Conservation (phyloP, 805 yeast genomes). For the Wickerhamiella galacta region DNA sequence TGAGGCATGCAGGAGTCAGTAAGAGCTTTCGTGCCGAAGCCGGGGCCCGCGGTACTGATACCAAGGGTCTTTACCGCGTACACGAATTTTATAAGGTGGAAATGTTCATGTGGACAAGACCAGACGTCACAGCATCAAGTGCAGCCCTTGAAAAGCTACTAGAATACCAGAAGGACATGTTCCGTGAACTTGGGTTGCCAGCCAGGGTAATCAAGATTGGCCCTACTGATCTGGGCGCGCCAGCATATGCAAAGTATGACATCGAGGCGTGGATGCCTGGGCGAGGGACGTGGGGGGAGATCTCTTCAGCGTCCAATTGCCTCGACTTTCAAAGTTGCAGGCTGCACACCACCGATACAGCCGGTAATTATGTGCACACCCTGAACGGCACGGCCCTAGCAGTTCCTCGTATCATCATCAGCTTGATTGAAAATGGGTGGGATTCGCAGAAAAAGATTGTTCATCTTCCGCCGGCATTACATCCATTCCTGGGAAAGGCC, state of each 20-base stretch:
- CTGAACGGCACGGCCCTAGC: slow-evolving; percentile 94
- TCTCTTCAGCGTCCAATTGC: slow-evolving; percentile 83
- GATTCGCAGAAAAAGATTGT: slow-evolving; percentile 9
- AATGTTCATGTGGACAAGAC: slow-evolving; percentile 53
- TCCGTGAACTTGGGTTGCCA: slow-evolving; percentile 51
- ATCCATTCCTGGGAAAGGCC: slow-evolving; percentile 7
- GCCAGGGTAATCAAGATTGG: slow-evolving; percentile 85
- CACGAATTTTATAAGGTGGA: slow-evolving; percentile 96
- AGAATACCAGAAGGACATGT: slow-evolving; percentile 45
- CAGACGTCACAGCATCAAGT: slow-evolving; percentile 18
- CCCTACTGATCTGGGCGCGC: slow-evolving; percentile 77
- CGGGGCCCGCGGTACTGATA: slow-evolving; percentile 87
- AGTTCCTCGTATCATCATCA: slow-evolving; percentile 76
- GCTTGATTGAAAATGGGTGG: slow-evolving; percentile 74
- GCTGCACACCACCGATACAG: slow-evolving; percentile 36
- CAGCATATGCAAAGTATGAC: slow-evolving; percentile 82
- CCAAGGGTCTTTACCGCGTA: slow-evolving; percentile 81
- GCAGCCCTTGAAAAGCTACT: slow-evolving; percentile 33
- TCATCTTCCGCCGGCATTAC: slow-evolving; percentile 12
- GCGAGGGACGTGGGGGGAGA: slow-evolving; percentile 80
- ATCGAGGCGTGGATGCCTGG: slow-evolving; percentile 99
- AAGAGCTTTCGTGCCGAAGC: slow-evolving; percentile 92
- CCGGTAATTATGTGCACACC: slow-evolving; percentile 47
- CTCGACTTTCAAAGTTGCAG: slow-evolving; percentile 81
- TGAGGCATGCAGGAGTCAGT: slow-evolving; percentile 40